phyloP scores from a whole-genome alignment of 2,329 filamentous ascomycete genomes.

The Lithohypha guttulata region DNA sequence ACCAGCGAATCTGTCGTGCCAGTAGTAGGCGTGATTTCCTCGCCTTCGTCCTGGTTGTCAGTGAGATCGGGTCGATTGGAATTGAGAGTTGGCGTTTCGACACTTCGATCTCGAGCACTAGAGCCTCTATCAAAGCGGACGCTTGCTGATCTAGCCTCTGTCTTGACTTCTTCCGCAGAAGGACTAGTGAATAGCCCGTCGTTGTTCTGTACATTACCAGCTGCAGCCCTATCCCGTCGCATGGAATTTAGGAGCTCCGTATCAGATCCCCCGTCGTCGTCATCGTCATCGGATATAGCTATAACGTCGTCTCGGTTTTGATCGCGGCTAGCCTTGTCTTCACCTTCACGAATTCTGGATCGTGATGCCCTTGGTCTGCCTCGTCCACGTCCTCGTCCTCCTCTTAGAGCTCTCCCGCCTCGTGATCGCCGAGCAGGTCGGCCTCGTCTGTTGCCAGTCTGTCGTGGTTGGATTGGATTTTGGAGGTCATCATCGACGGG shows the following conservation, averaged over 20 bases:
- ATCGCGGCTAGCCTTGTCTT: no score
- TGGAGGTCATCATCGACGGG: constrained; percentile 1
- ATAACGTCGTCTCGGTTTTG: not conserved
- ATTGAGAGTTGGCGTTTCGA: not conserved
- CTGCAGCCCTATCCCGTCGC: no score
- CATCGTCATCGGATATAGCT: not conserved
- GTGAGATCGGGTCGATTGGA: no score
- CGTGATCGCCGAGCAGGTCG: not conserved
- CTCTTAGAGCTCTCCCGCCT: not conserved
- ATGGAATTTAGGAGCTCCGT: not conserved
- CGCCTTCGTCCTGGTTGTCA: no score
- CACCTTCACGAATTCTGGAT: no score
- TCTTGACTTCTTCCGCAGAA: not conserved
- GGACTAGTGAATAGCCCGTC: no score
- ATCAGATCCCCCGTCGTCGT: not conserved
- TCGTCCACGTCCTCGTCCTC: not conserved
- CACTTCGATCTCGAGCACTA: not conserved
- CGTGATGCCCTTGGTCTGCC: not conserved
- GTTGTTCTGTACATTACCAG: not conserved
- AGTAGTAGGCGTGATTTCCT: no score
- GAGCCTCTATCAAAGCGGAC: no score
- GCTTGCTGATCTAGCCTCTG: not conserved
- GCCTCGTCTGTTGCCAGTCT: no score
- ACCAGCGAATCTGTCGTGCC: no score
- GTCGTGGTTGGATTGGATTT: not conserved